Base-by-base conservation (phyloP, 148 eudicot species). In the Camellia lanceoleosa region DNA sequence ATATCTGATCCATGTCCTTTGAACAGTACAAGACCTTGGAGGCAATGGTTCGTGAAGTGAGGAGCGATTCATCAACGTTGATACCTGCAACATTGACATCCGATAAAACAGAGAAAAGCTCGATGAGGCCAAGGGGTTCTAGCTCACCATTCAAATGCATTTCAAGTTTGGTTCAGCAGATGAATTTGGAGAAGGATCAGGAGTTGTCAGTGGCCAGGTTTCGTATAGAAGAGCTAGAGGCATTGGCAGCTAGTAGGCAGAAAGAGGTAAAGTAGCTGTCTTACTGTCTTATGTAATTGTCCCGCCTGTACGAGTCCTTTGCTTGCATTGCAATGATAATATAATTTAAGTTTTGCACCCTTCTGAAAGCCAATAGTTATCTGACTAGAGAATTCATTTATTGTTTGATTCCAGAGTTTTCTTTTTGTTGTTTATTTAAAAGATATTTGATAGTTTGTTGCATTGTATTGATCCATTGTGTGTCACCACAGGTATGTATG, bases 131-230 rank as follows among this genome's bases (percentile, higher is more conserved):
- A 66, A 87, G 92, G 84, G 91, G 94, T 79, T 91, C 94, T 16
- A 85, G 91, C 86, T 91, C 94, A 52, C 94, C 94, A 30, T 91
- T 91, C 89, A 88, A 86, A 83, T 91, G 94, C 86, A 91, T 91
- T 55, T 49, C 87, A 65, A 81, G 80, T 89, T 82, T 91, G 83
- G 92, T 89, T 76, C 92, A 91, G 74, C 94, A 91, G 81, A 84
- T 91, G 91, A 89, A 89, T 58, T 66, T 69, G 65, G 94, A 91
- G 85, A 91, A 89, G 81, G 92, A 89, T 79, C 86, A 86, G 75
- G 92, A 91, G 73, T 71, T 89, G 78, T 86, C 87, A 71, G 23
- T 43, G 44, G 91, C 89, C 71, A 89, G 80, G 75, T 75, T 81
- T 77, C 91, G 86, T 54, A 84, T 89, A 84, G 89, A 85, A 78